These are phyloP conservation scores for Vitis riparia DNA, from an alignment of 164 flowering plant genomes.

Conservation along the genomic window DNA sequence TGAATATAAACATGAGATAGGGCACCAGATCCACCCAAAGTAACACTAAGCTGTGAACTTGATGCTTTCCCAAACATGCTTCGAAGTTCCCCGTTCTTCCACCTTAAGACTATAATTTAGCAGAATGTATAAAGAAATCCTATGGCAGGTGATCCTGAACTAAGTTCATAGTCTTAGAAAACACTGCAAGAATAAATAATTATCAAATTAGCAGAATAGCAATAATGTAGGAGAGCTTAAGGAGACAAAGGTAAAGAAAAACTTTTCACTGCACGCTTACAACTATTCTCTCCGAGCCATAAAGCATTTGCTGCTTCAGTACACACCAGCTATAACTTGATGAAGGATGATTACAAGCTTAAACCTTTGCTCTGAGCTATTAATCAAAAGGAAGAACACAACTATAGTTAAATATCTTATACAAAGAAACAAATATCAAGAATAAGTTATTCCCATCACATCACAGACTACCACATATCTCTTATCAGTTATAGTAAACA, in stretches of 20 bases:
- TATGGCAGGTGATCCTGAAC: neutral
- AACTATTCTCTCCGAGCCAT: neutral
- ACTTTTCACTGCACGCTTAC: constrained; percentile 9
- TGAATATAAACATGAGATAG: constrained; percentile 87
- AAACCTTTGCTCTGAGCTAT: constrained; percentile 39
- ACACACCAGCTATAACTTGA: neutral
- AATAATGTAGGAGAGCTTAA: neutral
- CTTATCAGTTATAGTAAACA: neutral
- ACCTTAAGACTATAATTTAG: neutral
- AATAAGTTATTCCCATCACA: neutral
- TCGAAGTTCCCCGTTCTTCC: constrained; percentile 1
- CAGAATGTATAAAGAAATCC: neutral
- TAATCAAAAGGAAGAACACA: constrained; percentile 12
- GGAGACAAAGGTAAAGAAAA: neutral
- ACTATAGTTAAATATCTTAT: neutral
- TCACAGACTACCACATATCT: neutral
- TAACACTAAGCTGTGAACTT: constrained; percentile 53
- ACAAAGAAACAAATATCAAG: neutral
- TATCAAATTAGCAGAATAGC: neutral
- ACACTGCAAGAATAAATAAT: neutral
- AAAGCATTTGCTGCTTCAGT: neutral
- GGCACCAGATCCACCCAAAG: constrained; percentile 65
- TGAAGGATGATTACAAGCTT: neutral
- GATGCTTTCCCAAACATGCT: constrained; percentile 65
- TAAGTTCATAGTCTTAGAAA: neutral